Base-by-base conservation (phyloP, 306 rosid species). In the Begonia masoniana region DNA sequence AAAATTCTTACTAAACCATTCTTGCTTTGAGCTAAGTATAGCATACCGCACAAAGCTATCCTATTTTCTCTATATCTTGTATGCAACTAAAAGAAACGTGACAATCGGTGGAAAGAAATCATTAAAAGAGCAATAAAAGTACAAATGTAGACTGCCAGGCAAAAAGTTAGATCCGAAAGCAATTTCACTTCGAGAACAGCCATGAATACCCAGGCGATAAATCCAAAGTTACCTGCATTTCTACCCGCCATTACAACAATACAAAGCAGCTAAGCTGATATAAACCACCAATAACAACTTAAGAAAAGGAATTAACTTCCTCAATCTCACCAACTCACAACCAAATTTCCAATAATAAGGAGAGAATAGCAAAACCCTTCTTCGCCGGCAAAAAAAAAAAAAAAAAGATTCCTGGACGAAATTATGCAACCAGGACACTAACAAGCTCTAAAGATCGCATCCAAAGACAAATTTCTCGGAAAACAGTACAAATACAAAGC, bases 371-470 rank as follows among this genome's bases (percentile, higher is more conserved):
- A 59, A 15, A 17, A 19, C 15, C 46, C 47, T 10, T 19, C 47
- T 10, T 19, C 49, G 41, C 13, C 43, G 10, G 12, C 14, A 50
- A 57, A 15, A 50, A 43, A 15, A 26, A 50, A 57, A 15, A 50
- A 43, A 15, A 15, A 41, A 15, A 23, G 15, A 39, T 41, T 50
- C n/a, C 52, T 14, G 12, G 23, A 31, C 35, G 2, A 48, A 41
- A 16, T 7, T 24, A 50, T 48, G 49, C 56, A 50, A 21, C 55
- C 47, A 17, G 16, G 51, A 50, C 35, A 13, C 58, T 15, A 41
- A 21, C 59, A 42, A 26, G 26, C 31, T 43, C 52, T 39, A 48
- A 59, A 24, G 76, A 5, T 23, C 15, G 52, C 52, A 50, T 50
- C 50, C n/a, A 59, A 39, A 15, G 15, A 43, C 43, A 54, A 8